These are phyloP conservation scores for Citrus inodora DNA, from an alignment of 345 rosid genomes.

Conservation along the genomic window DNA sequence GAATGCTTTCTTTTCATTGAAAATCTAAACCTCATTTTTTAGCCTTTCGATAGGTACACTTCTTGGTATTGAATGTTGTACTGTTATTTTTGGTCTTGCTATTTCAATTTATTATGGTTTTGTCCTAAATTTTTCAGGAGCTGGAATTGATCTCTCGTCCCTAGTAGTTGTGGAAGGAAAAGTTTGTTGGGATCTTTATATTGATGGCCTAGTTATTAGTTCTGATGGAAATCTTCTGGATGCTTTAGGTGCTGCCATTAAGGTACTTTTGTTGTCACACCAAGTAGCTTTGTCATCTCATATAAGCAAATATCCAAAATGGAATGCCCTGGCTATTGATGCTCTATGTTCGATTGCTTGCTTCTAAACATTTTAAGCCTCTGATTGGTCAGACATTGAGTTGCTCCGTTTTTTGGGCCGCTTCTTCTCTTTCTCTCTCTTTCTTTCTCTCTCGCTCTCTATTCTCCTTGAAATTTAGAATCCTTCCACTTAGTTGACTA, in stretches of 20 bases:
- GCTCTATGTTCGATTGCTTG: neutral
- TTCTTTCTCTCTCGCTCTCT: neutral
- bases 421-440: neutral
- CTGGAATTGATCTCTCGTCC: conserved; percentile 76
- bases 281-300: neutral
- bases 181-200: conserved; percentile 90
- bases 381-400: neutral
- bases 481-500: neutral
- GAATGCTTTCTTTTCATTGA: neutral
- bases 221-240: conserved; percentile 86
- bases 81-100: neutral
- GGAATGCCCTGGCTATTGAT: neutral
- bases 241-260: conserved; percentile 79
- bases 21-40: neutral
- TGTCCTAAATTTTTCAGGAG: conserved; percentile 41
- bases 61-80: neutral
- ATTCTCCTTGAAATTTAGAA: neutral
- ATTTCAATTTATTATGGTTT: conserved; percentile 8
- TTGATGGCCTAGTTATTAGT: conserved; percentile 82
- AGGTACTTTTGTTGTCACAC: conserved; percentile 34
- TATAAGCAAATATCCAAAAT: neutral
- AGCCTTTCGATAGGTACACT: neutral
- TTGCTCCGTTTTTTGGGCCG: neutral
- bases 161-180: conserved; percentile 74
- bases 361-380: neutral